Base-by-base conservation (phyloP, 768 basidiomycete species). In the Mycena belliarum region DNA sequence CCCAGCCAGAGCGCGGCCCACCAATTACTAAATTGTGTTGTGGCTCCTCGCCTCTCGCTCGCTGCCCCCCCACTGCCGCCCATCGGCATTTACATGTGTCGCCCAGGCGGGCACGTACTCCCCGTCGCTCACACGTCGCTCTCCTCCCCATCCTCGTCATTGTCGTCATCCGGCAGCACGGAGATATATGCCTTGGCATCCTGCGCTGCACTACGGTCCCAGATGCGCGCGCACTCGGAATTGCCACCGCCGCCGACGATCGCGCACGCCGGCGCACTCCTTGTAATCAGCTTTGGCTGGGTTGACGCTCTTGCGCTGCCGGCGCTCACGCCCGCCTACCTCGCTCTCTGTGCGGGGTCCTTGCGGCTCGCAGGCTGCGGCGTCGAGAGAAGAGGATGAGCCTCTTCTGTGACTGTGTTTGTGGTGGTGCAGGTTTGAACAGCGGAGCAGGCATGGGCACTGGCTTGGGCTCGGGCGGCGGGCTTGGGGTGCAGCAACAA, bases 221-320 rank as follows among this genome's bases (percentile, higher is more conserved):
- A n/a, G n/a, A 37, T 37, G 37, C 6, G 14, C 29, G 14, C 29
- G 65, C 35, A 71, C 64, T n/a, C 55, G 74, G 74, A 1, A 78
- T 69, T n/a, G 74, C 70, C 16, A 79, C 77, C 12, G 76, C 74
- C 12, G 78, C 75, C 0, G 79, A 79, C 6, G 72, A 68, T 6
- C 83, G 76, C 69, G 73, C 65, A 47, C 21, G 74, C 67, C 15
- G 73, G 55, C 11, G 71, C 69, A 8, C 67, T 65, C 14, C 76
- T 73, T 26, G 79, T 73, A 15, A 70, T 70, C 18, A 82, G 75
- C 63, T 90, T 88, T 11, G 91, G 91, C 72, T 93, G 93, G 43
- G 69, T 93, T 93, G 45, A 94, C 76, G 64, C 91, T 92, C 74
- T 88, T 93, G 45, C 92, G 79, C 20, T 79, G 69, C 49, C 87